Evolutionary conservation across 257 asterid genomes (phyloP), one percentile per base, ranked within the genome.

Genomic region (Mentha longifolia): DNA sequence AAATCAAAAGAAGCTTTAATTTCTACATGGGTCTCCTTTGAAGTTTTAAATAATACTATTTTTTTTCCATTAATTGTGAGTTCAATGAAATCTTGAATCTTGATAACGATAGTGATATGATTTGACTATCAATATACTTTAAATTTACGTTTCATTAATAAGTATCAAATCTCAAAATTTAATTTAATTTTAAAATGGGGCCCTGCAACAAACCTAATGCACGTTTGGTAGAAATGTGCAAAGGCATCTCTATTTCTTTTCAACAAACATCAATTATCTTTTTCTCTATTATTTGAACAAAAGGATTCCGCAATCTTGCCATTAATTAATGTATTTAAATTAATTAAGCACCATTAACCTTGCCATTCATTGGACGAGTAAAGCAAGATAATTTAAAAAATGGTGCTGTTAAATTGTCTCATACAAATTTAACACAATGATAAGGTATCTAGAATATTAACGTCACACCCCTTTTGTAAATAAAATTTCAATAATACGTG

Each of bases 341-440:
- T 22, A 22, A 35, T 43, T 61, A 45, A 70, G 51, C 43, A 8
- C 31, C 81, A 71, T 51, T 45, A 43, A 72, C 35, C 71, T 67
- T 51, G 67, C 77, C 72, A 52, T 65, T 72, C 77, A 77, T 60
- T 66, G 75, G 76, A 46, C 49, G 57, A 64, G 54, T 47, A 35
- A 74, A 69, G 39, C 55, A 63, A 68, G 70, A 73, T 68, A 63
- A 68, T 41, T 52, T 68, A 73, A 67, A 57, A n/a, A 35, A 71
- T 42, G 50, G 56, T 51, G n/a, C 5, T 56, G n/a, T 37, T 49
- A 28, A 10, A 58, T 30, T 51, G 30, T n/a, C n/a, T 13, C 35
- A 17, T 0, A 50, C 14, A 10, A 4, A 8, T 42, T 42, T 42
- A 46, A 47, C 39, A 60, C 50, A 58, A 59, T 4, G 17, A 50